Conservation (phyloP, 108 stramenopile species). For the Nannochloropsis granulata region DNA sequence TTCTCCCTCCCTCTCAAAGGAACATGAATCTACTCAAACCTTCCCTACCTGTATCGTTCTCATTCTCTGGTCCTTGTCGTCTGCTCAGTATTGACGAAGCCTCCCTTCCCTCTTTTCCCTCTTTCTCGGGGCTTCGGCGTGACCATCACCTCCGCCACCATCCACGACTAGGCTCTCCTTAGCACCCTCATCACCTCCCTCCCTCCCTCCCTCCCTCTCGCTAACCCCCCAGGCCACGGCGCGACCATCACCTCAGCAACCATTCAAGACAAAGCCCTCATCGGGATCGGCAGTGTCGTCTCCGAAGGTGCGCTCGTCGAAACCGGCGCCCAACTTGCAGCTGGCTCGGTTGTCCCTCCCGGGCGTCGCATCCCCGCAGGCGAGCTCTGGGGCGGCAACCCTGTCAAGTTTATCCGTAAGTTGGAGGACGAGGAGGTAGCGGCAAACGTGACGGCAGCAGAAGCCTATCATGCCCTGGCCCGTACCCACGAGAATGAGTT, state of each 20-base stretch:
- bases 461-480: not conserved
- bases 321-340: conserved; percentile 16
- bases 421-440: conserved; percentile 23
- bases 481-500: conserved; percentile 29
- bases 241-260: conserved; percentile 1
- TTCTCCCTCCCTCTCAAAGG: no score
- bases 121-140: not conserved
- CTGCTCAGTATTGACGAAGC: no score
- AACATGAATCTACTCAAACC: no score
- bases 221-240: not conserved
- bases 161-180: not conserved
- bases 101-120: not conserved
- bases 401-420: conserved; percentile 28
- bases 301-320: conserved; percentile 28
- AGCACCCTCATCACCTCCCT: not conserved
- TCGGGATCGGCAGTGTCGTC: conserved; percentile 25
- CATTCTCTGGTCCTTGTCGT: no score
- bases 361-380: conserved; percentile 23
- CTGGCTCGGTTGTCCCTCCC: conserved; percentile 28
- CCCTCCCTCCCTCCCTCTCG: not conserved
- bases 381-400: conserved; percentile 37
- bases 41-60: no score
- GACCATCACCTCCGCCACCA: conserved; percentile 1
- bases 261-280: conserved; percentile 3
- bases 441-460: conserved; percentile 3